phyloP scores from a whole-genome alignment of 305 asterid genomes.

The Rubia balearica region DNA sequence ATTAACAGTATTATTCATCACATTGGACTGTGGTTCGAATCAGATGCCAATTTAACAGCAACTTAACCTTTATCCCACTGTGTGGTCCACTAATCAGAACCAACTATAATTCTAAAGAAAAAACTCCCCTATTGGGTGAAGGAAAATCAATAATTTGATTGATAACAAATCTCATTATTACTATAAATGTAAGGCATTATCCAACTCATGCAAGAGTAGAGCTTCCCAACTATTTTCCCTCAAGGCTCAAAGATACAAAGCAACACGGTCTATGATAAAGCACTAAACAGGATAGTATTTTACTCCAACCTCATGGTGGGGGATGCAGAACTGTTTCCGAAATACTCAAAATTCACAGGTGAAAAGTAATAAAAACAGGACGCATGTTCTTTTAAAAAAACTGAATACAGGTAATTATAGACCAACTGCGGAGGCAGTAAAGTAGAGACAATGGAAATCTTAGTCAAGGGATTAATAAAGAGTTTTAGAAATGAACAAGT shows the following conservation, averaged over 20 bases:
- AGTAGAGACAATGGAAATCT: background rate
- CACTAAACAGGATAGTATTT: background rate
- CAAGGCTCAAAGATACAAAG: background rate
- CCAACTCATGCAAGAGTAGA: background rate
- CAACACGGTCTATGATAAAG: background rate
- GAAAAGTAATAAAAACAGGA: background rate
- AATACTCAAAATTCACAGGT: background rate
- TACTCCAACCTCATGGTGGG: background rate
- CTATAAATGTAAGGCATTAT: background rate
- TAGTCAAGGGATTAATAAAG: too few relatives aligned
- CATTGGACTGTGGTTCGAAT: background rate
- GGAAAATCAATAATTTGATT: background rate
- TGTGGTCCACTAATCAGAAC: background rate
- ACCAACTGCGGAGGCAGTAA: background rate
- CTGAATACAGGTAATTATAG: background rate
- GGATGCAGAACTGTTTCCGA: background rate
- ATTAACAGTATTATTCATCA: background rate
- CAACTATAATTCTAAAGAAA: background rate
- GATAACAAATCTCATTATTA: background rate
- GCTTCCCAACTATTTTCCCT: background rate
- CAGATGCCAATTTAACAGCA: background rate
- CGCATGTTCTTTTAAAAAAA: background rate
- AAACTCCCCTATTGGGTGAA: background rate
- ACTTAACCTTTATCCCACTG: too few relatives aligned
- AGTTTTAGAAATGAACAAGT: background rate